A percentile compares a stretch with the other conserved stretches of the same genome.
Conservation (phyloP, 78 protist genomes). For the Capsaspora owczarzaki region DNA sequence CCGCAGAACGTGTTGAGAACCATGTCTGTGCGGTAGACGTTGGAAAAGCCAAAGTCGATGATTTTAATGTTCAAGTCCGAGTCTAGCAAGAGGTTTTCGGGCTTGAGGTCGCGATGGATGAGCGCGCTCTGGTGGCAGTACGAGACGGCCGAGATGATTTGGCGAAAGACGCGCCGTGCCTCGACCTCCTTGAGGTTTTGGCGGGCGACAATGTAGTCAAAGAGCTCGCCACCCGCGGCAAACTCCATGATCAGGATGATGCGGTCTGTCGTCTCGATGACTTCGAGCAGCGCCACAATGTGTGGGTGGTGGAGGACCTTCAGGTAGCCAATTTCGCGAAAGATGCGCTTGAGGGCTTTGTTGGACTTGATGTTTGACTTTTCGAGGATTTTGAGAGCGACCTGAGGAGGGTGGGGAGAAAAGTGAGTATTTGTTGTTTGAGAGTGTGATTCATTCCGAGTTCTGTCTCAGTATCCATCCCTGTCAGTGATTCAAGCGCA, state of each 20-base stretch:
- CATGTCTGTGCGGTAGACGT: background rate
- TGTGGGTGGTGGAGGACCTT: slow-evolving; percentile 35
- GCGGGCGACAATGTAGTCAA: slow-evolving; percentile 45
- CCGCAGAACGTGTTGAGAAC: slow-evolving; percentile 41
- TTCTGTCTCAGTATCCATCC: too few relatives aligned
- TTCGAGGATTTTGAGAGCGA: slow-evolving; percentile 47
- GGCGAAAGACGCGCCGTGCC: slow-evolving; percentile 47
- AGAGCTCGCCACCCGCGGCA: slow-evolving; percentile 55
- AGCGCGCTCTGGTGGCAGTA: slow-evolving; percentile 31
- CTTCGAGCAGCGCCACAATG: slow-evolving; percentile 17
- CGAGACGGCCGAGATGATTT: slow-evolving; percentile 45
- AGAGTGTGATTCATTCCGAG: too few relatives aligned
- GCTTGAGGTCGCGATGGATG: slow-evolving; percentile 53
- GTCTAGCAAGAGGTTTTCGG: slow-evolving; percentile 72
- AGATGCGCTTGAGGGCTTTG: slow-evolving; percentile 21
- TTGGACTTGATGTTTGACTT: slow-evolving; percentile 6
- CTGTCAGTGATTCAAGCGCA: too few relatives aligned
- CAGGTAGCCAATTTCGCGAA: slow-evolving; percentile 52
- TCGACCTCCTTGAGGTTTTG: slow-evolving; percentile 33
- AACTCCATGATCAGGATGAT: slow-evolving; percentile 29
- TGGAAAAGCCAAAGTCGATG: slow-evolving; percentile 70
- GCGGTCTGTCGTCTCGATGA: slow-evolving; percentile 28
- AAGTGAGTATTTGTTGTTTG: too few relatives aligned
- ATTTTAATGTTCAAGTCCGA: slow-evolving; percentile 49
- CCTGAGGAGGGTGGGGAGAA: slow-evolving; percentile 1